Percentiles rank a stretch among this genome's conserved stretches.
phyloP scores from a whole-genome alignment of 176 grass and related monocot species.

The Oryza coarctata region DNA sequence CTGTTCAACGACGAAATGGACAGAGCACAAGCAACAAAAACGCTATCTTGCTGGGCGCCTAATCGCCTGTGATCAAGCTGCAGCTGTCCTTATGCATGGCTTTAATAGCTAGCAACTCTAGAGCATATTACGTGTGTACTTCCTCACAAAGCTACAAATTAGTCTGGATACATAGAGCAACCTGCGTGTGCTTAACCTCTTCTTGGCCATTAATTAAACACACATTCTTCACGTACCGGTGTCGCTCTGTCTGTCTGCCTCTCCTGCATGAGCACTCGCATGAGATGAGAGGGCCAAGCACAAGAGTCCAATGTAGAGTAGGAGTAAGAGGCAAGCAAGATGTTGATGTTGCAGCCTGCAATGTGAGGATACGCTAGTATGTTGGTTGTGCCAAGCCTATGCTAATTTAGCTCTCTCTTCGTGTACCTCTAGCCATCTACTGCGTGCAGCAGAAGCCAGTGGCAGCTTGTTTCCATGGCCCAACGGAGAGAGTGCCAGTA shows the following conservation, averaged over 20 bases:
- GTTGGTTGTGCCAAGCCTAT: not conserved
- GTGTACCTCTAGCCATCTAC: slow-evolving; percentile 13
- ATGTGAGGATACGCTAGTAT: not conserved
- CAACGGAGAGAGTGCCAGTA: not conserved
- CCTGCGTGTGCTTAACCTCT: not conserved
- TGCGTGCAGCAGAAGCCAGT: too few relatives aligned
- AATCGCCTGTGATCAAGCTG: not conserved
- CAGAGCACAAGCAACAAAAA: slow-evolving; percentile 14
- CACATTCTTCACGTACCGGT: not conserved
- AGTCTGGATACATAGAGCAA: not conserved
- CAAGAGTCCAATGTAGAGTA: not conserved
- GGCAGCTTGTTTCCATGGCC: slow-evolving; percentile 18
- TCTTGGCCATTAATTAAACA: not conserved
- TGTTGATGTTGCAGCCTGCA: not conserved
- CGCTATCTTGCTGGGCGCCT: not conserved
- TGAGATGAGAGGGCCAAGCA: not conserved
- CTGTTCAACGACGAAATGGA: slow-evolving; percentile 7
- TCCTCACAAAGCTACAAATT: not conserved
- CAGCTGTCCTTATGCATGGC: not conserved
- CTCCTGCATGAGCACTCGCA: not conserved
- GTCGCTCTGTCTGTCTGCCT: not conserved
- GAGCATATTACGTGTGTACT: not conserved
- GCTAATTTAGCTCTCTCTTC: not conserved
- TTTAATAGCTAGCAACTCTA: not conserved
- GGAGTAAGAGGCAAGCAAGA: not conserved